Evolutionary conservation across 1,139 yeast species (phyloP), one percentile per base, ranked within the genome.

Genomic region (Debaryomycetaceae sp.): DNA sequence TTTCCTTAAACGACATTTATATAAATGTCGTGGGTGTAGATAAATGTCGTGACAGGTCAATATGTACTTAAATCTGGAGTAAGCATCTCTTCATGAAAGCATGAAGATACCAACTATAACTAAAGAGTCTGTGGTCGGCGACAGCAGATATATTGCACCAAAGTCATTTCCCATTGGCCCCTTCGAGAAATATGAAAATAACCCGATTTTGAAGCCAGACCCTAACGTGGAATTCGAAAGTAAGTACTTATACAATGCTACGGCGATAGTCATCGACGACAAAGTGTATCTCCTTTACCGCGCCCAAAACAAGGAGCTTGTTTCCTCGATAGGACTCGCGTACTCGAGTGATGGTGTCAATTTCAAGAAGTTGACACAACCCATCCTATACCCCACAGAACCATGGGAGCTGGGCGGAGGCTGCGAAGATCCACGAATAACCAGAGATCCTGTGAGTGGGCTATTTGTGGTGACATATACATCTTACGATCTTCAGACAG

Each of bases 341-440:
- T 70, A 75, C 75, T 65, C 70, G 15, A 51, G 49, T 1, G 73
- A 70, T 45, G 75, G 75, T 0, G 56, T 57, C 47, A 53, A 56
- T 34, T 70, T 70, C 48, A 53, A 45, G 7, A 52, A 67, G 41
- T 61, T 59, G 46, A 55, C 53, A 31, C 52, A 59, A 37, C 75
- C 76, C 6, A 53, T 71, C 13, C 41, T 71, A 29, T 44, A 42
- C 18, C 68, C 75, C 3, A 62, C 73, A 1, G 75, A 70, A 46
- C 54, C 64, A 1, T 70, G 71, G 65, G 76, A 71, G 46, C 37
- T 43, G 19, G 67, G 66, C 2, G 76, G 76, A 5, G 76, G 76
- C 1, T 59, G 71, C 40, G 76, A 71, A 46, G 76, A 71, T 43
- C 76, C 76, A 3, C 51, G 76, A 33, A 63, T 71, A 29, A 70